A percentile compares a stretch with the other conserved stretches of the same genome.
Evolutionary conservation across 164 flowering plant genomes (phyloP).

Genomic region (Vitis labrusca): DNA sequence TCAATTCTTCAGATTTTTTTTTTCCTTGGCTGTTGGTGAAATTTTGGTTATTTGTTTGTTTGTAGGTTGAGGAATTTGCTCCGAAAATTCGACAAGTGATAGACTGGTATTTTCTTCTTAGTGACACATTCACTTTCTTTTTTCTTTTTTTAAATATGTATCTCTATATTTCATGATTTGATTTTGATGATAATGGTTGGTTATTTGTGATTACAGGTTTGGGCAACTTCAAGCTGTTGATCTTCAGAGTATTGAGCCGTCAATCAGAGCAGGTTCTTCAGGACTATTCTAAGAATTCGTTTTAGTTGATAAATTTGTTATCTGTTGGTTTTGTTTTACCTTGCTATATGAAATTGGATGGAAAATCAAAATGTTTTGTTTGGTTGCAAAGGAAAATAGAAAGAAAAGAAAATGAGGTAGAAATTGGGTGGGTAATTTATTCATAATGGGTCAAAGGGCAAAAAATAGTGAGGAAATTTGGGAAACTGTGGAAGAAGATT

Average conservation of each 20-base stretch:
- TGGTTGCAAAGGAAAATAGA: too few relatives aligned
- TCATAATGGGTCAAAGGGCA: too few relatives aligned
- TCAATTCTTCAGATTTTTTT: too few relatives aligned
- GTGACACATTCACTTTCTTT: slow-evolving; percentile 1
- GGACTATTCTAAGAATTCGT: not conserved
- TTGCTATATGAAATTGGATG: not conserved
- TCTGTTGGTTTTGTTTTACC: not conserved
- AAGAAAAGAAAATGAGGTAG: too few relatives aligned
- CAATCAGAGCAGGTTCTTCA: slow-evolving; percentile 78
- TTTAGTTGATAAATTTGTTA: not conserved
- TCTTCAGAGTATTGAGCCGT: slow-evolving; percentile 78
- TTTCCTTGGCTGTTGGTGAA: not conserved
- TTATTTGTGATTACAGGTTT: slow-evolving; percentile 54
- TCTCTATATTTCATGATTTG: not conserved
- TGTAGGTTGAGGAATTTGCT: slow-evolving; percentile 78
- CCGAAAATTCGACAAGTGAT: slow-evolving; percentile 83
- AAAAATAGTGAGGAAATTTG: too few relatives aligned
- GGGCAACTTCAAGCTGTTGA: slow-evolving; percentile 95
- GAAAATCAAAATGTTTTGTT: not conserved
- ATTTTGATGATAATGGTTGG: not conserved
- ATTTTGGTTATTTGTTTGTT: not conserved
- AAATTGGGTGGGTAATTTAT: too few relatives aligned
- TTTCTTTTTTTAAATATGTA: not conserved
- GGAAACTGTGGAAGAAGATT: too few relatives aligned
- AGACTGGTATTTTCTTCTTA: slow-evolving; percentile 56